phyloP scores from a whole-genome alignment of 2,329 filamentous ascomycete genomes.

The Xylaria sp. region DNA sequence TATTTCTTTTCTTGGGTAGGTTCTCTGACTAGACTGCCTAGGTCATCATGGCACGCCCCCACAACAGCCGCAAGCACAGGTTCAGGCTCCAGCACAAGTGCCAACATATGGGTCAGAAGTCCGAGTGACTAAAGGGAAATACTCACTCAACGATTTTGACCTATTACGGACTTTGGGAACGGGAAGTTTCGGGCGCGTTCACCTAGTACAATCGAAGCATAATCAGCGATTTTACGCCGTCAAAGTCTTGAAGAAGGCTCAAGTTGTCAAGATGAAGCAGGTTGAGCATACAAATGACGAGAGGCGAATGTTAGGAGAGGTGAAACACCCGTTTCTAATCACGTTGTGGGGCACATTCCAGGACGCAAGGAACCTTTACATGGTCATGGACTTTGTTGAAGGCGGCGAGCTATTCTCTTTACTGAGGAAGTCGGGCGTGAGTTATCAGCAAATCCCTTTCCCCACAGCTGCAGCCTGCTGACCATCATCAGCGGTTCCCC shows the following conservation, averaged over 20 bases:
- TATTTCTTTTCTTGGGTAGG: conserved; percentile 34
- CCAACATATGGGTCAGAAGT: conserved; percentile 50
- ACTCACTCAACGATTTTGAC: conserved; percentile 89
- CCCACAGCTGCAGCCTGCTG: conserved; percentile 32
- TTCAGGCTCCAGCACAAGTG: conserved; percentile 44
- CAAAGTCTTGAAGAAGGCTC: conserved; percentile 97
- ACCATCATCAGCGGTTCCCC: conserved; percentile 81
- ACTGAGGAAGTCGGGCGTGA: conserved; percentile 89
- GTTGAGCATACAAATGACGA: conserved; percentile 99
- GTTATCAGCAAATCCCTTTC: conserved; percentile 45
- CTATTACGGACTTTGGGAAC: conserved; percentile 93
- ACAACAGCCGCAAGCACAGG: conserved; percentile 46
- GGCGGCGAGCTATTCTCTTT: conserved; percentile 97
- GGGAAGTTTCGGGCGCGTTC: conserved; percentile 95
- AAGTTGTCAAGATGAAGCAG: conserved; percentile 99
- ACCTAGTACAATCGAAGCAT: conserved; percentile 96
- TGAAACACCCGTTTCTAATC: conserved; percentile 97
- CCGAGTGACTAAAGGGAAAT: conserved; percentile 94
- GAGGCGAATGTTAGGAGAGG: conserved; percentile 92
- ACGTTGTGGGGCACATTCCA: conserved; percentile 99
- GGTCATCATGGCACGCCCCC: conserved; percentile 55
- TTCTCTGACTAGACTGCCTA: conserved; percentile 42
- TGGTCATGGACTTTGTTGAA: conserved; percentile 99
- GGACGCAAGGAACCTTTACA: conserved; percentile 94
- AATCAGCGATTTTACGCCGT: conserved; percentile 98